Evolutionary conservation across 176 grass and related monocot genomes (phyloP), one percentile per base, ranked within the genome.

Genomic region (Eleusine indica): DNA sequence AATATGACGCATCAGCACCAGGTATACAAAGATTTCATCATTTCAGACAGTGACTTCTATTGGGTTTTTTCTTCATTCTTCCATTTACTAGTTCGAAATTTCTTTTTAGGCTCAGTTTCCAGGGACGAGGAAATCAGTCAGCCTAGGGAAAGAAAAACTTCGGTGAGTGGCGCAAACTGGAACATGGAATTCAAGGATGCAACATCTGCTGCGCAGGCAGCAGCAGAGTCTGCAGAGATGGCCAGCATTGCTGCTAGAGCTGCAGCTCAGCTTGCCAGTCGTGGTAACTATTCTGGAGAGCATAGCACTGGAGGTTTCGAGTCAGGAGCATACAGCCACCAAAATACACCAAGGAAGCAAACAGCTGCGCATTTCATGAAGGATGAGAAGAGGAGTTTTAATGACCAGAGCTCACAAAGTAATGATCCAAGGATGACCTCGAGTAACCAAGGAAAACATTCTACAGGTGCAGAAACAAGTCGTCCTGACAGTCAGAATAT

Each of bases 211-310:
- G 93, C 93, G 44, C 86, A 91, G 74, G 93, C 93, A 72, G 96
- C 96, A 78, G 96, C 93, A 37, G 87, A 96, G 38, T 90, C 93
- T 76, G 96, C 93, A 83, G 93, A 96, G 78, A 93, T 85, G 89
- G 96, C 96, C 40, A 93, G 91, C 83, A 75, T 92, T 66, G 96
- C 96, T 86, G 96, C 96, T 82, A 89, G 89, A 91, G 96, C 93
- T 94, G 96, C 96, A 70, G 93, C 91, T 56, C 86, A 99, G 77
- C 87, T 99, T 93, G 96, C 93, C 67, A 94, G 91, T 48, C 87
- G 82, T 58, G 92, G 88, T 78, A 88, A 95, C 63, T 75, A 89
- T 82, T 91, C 78, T 80, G 78, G 62, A 52, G 82, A 82, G 64
- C 53, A 89, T 81, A 80, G 46, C 57, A 72, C 75, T 84, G 87